These are phyloP conservation scores for Fragilariopsis cylindrus DNA, from an alignment of 108 stramenopile genomes.

Conservation along the genomic window DNA sequence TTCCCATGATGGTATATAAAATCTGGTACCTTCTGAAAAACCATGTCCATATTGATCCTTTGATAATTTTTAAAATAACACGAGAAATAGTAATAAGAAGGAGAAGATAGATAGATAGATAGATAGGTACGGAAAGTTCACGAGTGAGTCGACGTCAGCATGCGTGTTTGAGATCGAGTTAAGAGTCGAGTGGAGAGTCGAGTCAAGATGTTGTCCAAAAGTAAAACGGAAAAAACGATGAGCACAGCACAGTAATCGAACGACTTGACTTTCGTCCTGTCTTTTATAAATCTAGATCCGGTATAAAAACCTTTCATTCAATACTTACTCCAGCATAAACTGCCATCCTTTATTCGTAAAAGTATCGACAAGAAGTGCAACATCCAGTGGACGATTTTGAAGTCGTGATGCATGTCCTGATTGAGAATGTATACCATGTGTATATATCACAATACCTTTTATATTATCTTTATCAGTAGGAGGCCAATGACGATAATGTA, in stretches of 20 bases:
- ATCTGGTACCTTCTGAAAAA: slow-evolving; percentile 50
- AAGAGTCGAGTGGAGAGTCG: too few species aligned
- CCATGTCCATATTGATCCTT: slow-evolving; percentile 54
- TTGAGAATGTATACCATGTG: slow-evolving; percentile 33
- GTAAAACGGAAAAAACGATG: too few species aligned
- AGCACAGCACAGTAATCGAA: neutral
- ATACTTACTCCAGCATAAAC: slow-evolving; percentile 22
- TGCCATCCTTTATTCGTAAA: slow-evolving; percentile 19
- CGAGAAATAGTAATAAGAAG: too few species aligned
- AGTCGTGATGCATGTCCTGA: slow-evolving; percentile 8
- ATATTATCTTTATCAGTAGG: slow-evolving; percentile 21
- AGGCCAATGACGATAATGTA: slow-evolving; percentile 51
- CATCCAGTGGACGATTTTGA: slow-evolving; percentile 11
- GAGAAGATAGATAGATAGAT: too few species aligned
- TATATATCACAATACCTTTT: slow-evolving; percentile 44
- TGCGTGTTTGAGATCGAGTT: too few species aligned
- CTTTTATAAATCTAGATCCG: too few species aligned
- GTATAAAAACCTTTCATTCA: neutral
- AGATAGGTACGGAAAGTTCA: too few species aligned
- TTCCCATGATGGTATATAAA: slow-evolving; percentile 46
- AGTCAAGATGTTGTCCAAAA: too few species aligned
- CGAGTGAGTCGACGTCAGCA: too few species aligned
- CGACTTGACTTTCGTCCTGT: slow-evolving; percentile 27
- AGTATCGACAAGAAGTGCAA: slow-evolving; percentile 16
- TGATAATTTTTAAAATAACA: neutral